phyloP scores from a whole-genome alignment of 2,329 filamentous ascomycete genomes.

The Penicillium sp. region DNA sequence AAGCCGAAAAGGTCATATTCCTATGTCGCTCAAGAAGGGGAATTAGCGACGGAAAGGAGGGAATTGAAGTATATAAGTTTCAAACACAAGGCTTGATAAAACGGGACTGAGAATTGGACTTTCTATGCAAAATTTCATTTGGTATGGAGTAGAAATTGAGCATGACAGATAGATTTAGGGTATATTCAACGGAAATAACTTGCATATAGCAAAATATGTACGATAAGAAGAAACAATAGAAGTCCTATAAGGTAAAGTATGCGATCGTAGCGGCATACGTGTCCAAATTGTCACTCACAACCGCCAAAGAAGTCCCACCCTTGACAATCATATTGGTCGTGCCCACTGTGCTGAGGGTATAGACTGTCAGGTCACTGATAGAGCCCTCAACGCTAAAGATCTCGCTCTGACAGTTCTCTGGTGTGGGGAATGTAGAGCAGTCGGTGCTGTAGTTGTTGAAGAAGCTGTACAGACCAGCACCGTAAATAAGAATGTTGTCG shows the following conservation, averaged over 20 bases:
- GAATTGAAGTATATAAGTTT: neutral
- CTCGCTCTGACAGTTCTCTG: slow-evolving; percentile 49
- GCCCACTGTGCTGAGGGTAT: slow-evolving; percentile 51
- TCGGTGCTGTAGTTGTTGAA: slow-evolving; percentile 53
- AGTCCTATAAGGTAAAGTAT: slow-evolving; percentile 34
- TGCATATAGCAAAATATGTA: slow-evolving; percentile 3
- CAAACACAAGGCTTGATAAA: neutral
- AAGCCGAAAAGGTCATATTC: neutral
- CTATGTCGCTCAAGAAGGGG: neutral
- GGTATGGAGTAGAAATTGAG: neutral
- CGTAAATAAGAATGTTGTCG: slow-evolving; percentile 48
- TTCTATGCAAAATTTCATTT: neutral
- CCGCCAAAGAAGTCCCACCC: slow-evolving; percentile 45
- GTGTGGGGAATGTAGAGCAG: slow-evolving; percentile 41
- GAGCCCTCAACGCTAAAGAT: slow-evolving; percentile 50
- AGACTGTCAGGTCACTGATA: slow-evolving; percentile 36
- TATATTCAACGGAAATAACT: neutral
- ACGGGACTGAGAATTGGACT: neutral
- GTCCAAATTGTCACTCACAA: slow-evolving; percentile 49
- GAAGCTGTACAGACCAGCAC: slow-evolving; percentile 56
- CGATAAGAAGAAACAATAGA: neutral
- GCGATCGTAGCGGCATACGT: slow-evolving; percentile 47
- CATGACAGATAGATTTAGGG: neutral
- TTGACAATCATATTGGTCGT: slow-evolving; percentile 48
- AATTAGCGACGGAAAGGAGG: neutral